A percentile compares a stretch with the other conserved stretches of the same genome.
These are phyloP conservation scores for Crithidia mellificae DNA, from an alignment of 208 protist genomes.

Conservation along the genomic window DNA sequence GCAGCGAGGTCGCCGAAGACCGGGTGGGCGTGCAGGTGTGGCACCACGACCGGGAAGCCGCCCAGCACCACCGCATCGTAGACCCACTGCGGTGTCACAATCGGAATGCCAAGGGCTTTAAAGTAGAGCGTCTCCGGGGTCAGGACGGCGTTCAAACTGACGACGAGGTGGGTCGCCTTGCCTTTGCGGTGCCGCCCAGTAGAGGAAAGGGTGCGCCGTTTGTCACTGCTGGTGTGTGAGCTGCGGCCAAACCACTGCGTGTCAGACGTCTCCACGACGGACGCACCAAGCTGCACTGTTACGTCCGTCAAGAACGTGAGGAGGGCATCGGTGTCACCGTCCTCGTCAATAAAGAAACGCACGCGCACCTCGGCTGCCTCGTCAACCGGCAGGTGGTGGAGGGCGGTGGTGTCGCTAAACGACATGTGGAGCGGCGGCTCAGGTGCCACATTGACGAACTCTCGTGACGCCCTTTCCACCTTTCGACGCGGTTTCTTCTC, in stretches of 20 bases:
- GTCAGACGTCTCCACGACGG: slow-evolving; percentile 15
- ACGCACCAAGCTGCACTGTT: slow-evolving; percentile 59
- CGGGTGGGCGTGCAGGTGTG: slow-evolving; percentile 36
- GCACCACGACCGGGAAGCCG: slow-evolving; percentile 45
- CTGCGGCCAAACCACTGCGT: slow-evolving; percentile 17
- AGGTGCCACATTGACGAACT: neutral
- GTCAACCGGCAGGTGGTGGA: slow-evolving; percentile 11
- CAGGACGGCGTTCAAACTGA: slow-evolving; percentile 32
- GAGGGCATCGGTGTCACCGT: neutral
- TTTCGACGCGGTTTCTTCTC: neutral
- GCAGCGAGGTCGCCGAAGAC: slow-evolving; percentile 23
- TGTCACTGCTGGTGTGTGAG: neutral
- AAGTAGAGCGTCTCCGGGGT: slow-evolving; percentile 53
- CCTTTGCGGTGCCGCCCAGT: neutral
- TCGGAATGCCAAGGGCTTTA: slow-evolving; percentile 60
- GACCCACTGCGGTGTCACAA: slow-evolving; percentile 73
- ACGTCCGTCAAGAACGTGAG: slow-evolving; percentile 49
- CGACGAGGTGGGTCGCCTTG: slow-evolving; percentile 39
- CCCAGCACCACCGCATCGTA: slow-evolving; percentile 63
- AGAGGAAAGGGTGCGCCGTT: neutral
- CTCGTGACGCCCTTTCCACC: neutral
- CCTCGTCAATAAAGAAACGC: slow-evolving; percentile 17
- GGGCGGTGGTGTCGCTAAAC: slow-evolving; percentile 32
- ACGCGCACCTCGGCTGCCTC: slow-evolving; percentile 19
- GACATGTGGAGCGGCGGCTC: slow-evolving; percentile 23